Evolutionary conservation across 2,329 filamentous ascomycete genomes (phyloP).

Genomic region (Thielaviopsis musarum): DNA sequence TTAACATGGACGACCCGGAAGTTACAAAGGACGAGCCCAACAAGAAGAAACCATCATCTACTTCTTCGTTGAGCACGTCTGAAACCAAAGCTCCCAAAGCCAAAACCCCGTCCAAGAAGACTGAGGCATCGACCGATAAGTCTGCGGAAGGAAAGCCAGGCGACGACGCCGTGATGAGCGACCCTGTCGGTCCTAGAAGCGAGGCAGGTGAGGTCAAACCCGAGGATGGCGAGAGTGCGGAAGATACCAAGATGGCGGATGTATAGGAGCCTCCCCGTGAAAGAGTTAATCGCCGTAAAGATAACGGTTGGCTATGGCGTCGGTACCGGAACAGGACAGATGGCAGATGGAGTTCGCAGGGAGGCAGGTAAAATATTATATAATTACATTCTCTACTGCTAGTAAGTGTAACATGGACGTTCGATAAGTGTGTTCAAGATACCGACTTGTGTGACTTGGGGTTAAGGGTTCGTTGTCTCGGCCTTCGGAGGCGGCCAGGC

Average conservation of each 20-base stretch:
- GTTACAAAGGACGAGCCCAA: neutral
- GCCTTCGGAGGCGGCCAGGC: too few species aligned
- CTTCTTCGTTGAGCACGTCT: neutral
- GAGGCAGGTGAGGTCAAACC: neutral
- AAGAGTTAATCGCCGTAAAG: too few species aligned
- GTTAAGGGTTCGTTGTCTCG: too few species aligned
- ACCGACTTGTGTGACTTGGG: too few species aligned
- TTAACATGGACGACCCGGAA: neutral
- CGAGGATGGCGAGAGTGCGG: neutral
- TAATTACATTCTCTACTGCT: too few species aligned
- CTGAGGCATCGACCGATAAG: neutral
- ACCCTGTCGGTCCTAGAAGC: neutral
- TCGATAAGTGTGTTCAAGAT: too few species aligned
- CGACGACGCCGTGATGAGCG: neutral
- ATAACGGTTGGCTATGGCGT: too few species aligned
- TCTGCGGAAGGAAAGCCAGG: neutral
- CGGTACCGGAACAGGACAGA: too few species aligned
- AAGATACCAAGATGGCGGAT: constrained; percentile 7
- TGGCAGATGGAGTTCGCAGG: too few species aligned
- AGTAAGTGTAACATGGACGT: too few species aligned
- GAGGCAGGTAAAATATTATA: too few species aligned
- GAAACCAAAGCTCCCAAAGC: neutral
- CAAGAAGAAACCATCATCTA: neutral
- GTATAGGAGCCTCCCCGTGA: neutral
- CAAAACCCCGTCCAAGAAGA: neutral